Evolutionary conservation across 2,329 filamentous ascomycete species (phyloP).

Genomic region (Cercospora canescens): DNA sequence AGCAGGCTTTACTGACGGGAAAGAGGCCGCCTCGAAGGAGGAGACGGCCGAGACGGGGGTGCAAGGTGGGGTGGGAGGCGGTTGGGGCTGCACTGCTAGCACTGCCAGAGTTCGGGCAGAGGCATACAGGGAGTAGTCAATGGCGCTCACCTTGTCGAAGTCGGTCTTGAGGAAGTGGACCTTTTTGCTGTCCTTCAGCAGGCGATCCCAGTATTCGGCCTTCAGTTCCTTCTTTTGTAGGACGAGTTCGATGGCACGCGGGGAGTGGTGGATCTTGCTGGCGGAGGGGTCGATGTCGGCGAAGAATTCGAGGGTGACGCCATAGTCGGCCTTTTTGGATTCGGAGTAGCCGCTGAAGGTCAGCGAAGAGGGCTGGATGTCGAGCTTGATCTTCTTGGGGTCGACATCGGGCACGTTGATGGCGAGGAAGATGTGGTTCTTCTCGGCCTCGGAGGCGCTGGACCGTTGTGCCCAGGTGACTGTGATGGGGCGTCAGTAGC

Average conservation of each 20-base stretch:
- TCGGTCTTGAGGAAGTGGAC: slow-evolving; percentile 97
- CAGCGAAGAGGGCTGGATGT: slow-evolving; percentile 75
- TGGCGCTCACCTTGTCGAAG: slow-evolving; percentile 78
- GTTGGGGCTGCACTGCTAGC: slow-evolving; percentile 5
- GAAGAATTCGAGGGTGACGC: slow-evolving; percentile 83
- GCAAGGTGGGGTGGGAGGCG: slow-evolving; percentile 5
- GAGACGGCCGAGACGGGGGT: not conserved
- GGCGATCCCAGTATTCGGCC: slow-evolving; percentile 91
- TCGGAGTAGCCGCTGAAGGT: slow-evolving; percentile 80
- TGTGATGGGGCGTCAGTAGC: slow-evolving; percentile 45
- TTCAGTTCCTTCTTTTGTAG: slow-evolving; percentile 96
- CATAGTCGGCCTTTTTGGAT: slow-evolving; percentile 83
- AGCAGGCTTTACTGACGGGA: not conserved
- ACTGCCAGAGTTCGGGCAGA: slow-evolving; percentile 8
- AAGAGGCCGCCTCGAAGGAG: not conserved
- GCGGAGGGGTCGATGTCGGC: slow-evolving; percentile 84
- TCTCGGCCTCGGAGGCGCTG: slow-evolving; percentile 71
- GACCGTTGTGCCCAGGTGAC: slow-evolving; percentile 99
- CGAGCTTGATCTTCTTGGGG: slow-evolving; percentile 73
- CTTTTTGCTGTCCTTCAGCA: slow-evolving; percentile 88
- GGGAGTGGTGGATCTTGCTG: slow-evolving; percentile 84
- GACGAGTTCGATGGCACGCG: slow-evolving; percentile 84
- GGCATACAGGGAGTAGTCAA: not conserved
- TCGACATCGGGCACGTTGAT: slow-evolving; percentile 86
- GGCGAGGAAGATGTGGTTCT: slow-evolving; percentile 94